Evolutionary conservation across 208 protist genomes (phyloP).

Genomic region (Trypanosoma theileri): DNA sequence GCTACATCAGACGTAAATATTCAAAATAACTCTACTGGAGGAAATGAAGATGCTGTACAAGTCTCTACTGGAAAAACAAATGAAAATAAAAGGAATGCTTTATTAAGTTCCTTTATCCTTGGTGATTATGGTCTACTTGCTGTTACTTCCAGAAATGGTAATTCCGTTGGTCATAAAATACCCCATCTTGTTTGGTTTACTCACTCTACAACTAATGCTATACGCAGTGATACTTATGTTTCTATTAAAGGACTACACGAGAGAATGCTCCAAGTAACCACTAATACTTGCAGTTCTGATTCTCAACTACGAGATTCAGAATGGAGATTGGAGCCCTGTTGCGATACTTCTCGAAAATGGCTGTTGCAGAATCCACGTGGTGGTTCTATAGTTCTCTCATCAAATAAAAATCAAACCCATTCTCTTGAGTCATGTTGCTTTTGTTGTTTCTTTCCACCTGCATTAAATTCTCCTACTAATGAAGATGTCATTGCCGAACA

Average conservation of each 20-base stretch:
- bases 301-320: too few species aligned
- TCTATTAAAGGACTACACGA: too few species aligned
- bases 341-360: not conserved
- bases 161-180: not conserved
- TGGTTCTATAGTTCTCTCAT: not conserved
- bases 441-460: not conserved
- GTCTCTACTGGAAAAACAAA: not conserved
- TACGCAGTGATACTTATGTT: not conserved
- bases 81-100: not conserved
- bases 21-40: not conserved
- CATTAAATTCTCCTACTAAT: too few species aligned
- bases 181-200: constrained; percentile 3
- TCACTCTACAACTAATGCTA: not conserved
- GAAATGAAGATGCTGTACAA: not conserved
- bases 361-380: not conserved
- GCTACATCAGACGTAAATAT: not conserved
- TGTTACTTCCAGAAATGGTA: not conserved
- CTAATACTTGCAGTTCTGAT: not conserved
- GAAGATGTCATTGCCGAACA: not conserved
- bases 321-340: not conserved
- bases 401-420: not conserved
- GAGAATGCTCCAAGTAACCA: too few species aligned
- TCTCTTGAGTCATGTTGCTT: not conserved
- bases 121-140: constrained; percentile 8
- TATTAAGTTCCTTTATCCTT: constrained; percentile 4